These are phyloP conservation scores for Hortiboletus campestris DNA, from an alignment of 768 basidiomycete species.

Conservation along the genomic window DNA sequence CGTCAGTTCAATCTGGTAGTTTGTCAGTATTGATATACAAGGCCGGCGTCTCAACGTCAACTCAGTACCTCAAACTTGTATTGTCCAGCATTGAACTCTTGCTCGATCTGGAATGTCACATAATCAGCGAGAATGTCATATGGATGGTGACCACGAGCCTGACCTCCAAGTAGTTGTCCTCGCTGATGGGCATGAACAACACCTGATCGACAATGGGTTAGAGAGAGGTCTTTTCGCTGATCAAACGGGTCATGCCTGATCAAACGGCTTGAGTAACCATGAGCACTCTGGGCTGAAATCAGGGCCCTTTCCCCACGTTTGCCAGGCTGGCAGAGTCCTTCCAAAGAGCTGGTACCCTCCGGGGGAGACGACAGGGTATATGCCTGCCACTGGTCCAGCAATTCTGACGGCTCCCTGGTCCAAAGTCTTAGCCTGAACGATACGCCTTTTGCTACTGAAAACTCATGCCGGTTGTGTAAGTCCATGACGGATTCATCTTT, in stretches of 20 bases:
- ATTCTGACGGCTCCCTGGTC: slow-evolving; percentile 65
- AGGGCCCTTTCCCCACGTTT: slow-evolving; percentile 54
- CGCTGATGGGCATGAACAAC: slow-evolving; percentile 47
- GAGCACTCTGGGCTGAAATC: slow-evolving; percentile 48
- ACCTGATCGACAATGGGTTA: slow-evolving; percentile 33
- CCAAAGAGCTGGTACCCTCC: slow-evolving; percentile 69
- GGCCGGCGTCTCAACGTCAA: neutral
- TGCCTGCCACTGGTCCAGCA: slow-evolving; percentile 63
- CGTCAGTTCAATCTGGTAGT: slow-evolving; percentile 44
- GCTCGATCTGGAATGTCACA: slow-evolving; percentile 40
- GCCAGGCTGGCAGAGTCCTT: slow-evolving; percentile 66
- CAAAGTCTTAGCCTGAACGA: neutral
- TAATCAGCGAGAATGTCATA: neutral
- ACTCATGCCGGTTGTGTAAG: slow-evolving; percentile 58
- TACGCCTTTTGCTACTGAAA: neutral
- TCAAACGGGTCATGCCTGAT: slow-evolving; percentile 41
- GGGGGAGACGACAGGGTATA: slow-evolving; percentile 62
- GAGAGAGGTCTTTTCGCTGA: neutral
- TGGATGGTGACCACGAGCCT: neutral
- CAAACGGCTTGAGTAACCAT: slow-evolving; percentile 63
- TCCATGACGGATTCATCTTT: slow-evolving; percentile 74
- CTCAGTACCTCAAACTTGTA: slow-evolving; percentile 47
- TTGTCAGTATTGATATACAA: slow-evolving; percentile 11
- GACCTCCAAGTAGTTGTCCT: slow-evolving; percentile 50
- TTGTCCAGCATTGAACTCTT: slow-evolving; percentile 49